Evolutionary conservation across 1,284 basidiomycete species (phyloP), one percentile per base, ranked within the genome.

Genomic region (Fomitopsis pinicola): DNA sequence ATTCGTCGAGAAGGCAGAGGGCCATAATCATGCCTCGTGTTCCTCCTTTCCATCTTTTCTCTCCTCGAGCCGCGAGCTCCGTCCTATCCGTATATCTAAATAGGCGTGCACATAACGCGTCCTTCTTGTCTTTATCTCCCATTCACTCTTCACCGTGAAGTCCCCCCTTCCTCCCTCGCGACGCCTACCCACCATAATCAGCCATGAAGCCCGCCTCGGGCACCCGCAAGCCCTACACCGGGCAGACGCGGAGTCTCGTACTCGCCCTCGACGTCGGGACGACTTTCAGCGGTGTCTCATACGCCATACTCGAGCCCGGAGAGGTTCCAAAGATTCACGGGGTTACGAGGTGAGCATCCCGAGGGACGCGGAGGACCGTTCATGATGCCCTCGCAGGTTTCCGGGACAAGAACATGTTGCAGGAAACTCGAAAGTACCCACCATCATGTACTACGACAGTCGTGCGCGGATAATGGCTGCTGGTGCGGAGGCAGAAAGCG

Each of bases 381-480:
- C 30, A 48, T 60, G n/a, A 40, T 58, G 19, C 42, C 58, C 36
- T 35, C 14, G 57, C 63, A 90, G 89, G 64, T 91, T 90, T 63
- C 89, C 88, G 8, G 89, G 89, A 22, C 89, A 92, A 73, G 89
- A 91, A 74, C 87, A 91, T 79, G 87, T 89, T 57, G 88, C 85
- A n/a, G 89, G 90, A 54, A 91, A 90, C 72, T 85, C 87, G 61
- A 92, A 92, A 76, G 91, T 92, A 68, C 89, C 90, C 50, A 85
- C 89, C 28, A 73, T 89, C 30, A 80, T 91, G 72, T 90, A 85
- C 71, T 91, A 91, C 66, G 86, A 91, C 68, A 76, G 73, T 63
- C 68, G 78, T 53, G 88, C 88, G 12, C 77, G 74, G 62, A 79
- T 91, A 77, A 82, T 82, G 74, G 87, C 83, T 52, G 88, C 87